phyloP scores from a whole-genome alignment of 768 basidiomycete genomes.

The Kwoniella dejecticola region DNA sequence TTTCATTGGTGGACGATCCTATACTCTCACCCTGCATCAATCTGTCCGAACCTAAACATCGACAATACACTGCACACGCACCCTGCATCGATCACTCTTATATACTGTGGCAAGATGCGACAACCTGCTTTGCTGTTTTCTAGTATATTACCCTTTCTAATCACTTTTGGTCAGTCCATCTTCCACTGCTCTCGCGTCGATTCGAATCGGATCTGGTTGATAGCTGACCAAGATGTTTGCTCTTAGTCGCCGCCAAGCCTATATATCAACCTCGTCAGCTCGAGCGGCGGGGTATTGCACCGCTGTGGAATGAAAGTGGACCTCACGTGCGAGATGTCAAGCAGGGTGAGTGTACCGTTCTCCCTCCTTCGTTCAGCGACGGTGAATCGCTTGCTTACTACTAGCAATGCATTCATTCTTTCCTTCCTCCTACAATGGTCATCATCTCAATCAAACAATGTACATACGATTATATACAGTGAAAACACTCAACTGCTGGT shows the following conservation, averaged over 20 bases:
- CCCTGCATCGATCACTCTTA: background rate
- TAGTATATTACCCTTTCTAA: background rate
- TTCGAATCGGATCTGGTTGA: too few relatives aligned
- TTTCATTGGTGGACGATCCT: too few relatives aligned
- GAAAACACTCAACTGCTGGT: constrained; percentile 37
- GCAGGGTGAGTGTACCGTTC: constrained; percentile 44
- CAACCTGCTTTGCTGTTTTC: background rate
- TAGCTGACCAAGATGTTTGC: background rate
- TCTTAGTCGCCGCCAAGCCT: background rate
- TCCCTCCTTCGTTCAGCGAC: too few relatives aligned
- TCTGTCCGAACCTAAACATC: too few relatives aligned
- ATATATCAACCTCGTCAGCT: background rate
- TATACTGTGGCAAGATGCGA: background rate
- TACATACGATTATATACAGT: constrained; percentile 17
- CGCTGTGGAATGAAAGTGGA: constrained; percentile 24
- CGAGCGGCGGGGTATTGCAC: background rate
- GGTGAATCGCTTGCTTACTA: background rate
- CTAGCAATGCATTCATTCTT: background rate
- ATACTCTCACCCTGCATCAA: too few relatives aligned
- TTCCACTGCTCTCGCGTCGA: too few relatives aligned
- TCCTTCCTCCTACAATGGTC: too few relatives aligned
- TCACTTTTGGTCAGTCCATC: background rate
- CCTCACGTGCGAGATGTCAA: constrained; percentile 27
- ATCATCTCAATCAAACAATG: too few relatives aligned
- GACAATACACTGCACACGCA: too few relatives aligned